A percentile compares a stretch with the other conserved stretches of the same genome.
Evolutionary conservation across 1,139 yeast species (phyloP).

Genomic region (Candida frijolesensis): DNA sequence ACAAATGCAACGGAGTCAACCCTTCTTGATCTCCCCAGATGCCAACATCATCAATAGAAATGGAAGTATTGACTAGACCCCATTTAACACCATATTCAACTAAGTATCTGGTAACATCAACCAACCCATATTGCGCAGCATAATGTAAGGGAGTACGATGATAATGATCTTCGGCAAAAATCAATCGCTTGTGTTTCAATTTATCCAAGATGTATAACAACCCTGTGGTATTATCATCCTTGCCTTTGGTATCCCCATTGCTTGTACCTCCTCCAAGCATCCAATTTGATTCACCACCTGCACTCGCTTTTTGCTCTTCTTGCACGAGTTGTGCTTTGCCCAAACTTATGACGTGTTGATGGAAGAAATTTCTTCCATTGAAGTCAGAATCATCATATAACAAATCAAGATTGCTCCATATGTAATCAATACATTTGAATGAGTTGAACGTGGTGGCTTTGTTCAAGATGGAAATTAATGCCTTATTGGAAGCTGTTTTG

Average conservation of each 20-base stretch:
- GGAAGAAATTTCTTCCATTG: constrained; percentile 82
- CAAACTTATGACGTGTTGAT: constrained; percentile 73
- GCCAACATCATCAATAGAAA: constrained; percentile 59
- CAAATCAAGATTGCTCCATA: constrained; percentile 36
- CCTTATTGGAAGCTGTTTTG: constrained; percentile 35
- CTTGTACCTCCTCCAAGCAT: constrained; percentile 19
- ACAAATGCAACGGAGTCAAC: constrained; percentile 79
- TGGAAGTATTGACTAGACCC: constrained; percentile 35
- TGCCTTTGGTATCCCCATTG: constrained; percentile 17
- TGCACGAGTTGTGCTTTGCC: constrained; percentile 55
- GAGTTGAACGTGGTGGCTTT: constrained; percentile 60
- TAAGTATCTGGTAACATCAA: constrained; percentile 59
- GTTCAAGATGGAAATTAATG: constrained; percentile 58
- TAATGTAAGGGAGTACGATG: constrained; percentile 88
- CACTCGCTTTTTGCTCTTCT: constrained; percentile 21
- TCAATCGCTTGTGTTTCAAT: constrained; percentile 46
- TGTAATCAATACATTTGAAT: constrained; percentile 54
- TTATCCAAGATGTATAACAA: constrained; percentile 23
- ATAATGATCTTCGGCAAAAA: constrained; percentile 73
- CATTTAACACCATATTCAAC: constrained; percentile 44
- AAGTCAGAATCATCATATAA: constrained; percentile 68
- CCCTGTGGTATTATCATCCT: constrained; percentile 21
- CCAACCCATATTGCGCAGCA: constrained; percentile 84
- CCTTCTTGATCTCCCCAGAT: constrained; percentile 86
- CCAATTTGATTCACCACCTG: constrained; percentile 41